These are phyloP conservation scores for Phoenix dactylifera DNA, from an alignment of 176 grass and related monocot species.

Conservation along the genomic window DNA sequence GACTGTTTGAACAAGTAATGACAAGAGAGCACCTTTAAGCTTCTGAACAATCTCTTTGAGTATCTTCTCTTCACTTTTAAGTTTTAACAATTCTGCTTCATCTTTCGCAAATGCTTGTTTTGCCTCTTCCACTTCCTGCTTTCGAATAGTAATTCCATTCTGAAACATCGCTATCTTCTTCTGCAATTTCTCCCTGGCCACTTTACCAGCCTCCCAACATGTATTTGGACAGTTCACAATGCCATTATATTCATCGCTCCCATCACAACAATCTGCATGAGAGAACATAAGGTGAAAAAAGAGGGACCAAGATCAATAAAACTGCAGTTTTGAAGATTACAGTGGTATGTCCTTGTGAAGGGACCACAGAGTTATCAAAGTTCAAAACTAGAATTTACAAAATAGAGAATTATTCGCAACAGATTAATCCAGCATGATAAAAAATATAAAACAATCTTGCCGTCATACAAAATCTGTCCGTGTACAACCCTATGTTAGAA, in stretches of 20 bases:
- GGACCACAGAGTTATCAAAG: too few relatives aligned
- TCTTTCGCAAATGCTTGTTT: constrained; percentile 78
- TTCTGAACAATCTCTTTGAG: constrained; percentile 70
- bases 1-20: not conserved
- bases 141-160: constrained; percentile 59
- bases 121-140: constrained; percentile 72
- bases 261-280: constrained; percentile 86
- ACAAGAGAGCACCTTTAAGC: constrained; percentile 58
- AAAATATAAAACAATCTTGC: too few relatives aligned
- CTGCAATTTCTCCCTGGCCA: constrained; percentile 72
- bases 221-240: constrained; percentile 70
- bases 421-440: too few relatives aligned
- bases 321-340: not conserved
- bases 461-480: too few relatives aligned
- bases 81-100: constrained; percentile 53
- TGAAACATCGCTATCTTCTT: constrained; percentile 79
- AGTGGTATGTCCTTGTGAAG: too few relatives aligned
- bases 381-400: too few relatives aligned
- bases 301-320: not conserved
- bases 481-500: too few relatives aligned
- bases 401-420: too few relatives aligned
- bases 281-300: not conserved
- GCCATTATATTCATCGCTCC: constrained; percentile 88
- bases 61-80: constrained; percentile 82
- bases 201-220: constrained; percentile 96